phyloP scores from a whole-genome alignment of 176 grass and related monocot genomes.

The Stipa capillata region DNA sequence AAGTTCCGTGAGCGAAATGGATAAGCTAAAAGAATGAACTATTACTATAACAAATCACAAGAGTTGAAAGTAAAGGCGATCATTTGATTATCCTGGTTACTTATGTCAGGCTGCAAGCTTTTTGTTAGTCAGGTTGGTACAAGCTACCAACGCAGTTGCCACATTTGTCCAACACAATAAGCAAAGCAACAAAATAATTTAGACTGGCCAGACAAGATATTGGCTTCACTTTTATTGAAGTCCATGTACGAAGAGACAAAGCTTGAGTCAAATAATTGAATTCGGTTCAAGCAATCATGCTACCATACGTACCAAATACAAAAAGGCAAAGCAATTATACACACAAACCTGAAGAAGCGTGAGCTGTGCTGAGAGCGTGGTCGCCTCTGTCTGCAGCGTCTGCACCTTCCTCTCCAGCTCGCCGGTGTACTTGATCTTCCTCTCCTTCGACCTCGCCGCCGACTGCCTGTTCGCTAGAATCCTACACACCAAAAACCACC shows the following conservation, averaged over 20 bases:
- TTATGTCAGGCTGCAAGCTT: background rate
- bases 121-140: background rate
- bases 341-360: slow-evolving; percentile 93
- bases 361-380: slow-evolving; percentile 95
- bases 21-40: background rate
- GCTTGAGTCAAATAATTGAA: slow-evolving; percentile 5
- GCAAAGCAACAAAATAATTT: background rate
- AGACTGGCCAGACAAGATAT: background rate
- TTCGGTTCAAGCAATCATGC: background rate
- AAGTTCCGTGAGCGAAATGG: background rate
- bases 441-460: slow-evolving; percentile 90
- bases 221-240: background rate
- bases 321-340: background rate
- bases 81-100: background rate
- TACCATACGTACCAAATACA: background rate
- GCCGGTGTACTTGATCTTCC: slow-evolving; percentile 82
- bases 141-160: background rate
- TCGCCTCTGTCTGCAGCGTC: slow-evolving; percentile 96
- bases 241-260: background rate
- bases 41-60: background rate
- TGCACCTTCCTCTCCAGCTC: slow-evolving; percentile 98
- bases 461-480: slow-evolving; percentile 95
- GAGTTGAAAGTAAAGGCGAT: background rate
- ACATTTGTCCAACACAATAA: slow-evolving; percentile 6
- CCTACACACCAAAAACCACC: slow-evolving; percentile 25